Evolutionary conservation across 1,284 basidiomycete genomes (phyloP).

Genomic region (Ganoderma meredithae): DNA sequence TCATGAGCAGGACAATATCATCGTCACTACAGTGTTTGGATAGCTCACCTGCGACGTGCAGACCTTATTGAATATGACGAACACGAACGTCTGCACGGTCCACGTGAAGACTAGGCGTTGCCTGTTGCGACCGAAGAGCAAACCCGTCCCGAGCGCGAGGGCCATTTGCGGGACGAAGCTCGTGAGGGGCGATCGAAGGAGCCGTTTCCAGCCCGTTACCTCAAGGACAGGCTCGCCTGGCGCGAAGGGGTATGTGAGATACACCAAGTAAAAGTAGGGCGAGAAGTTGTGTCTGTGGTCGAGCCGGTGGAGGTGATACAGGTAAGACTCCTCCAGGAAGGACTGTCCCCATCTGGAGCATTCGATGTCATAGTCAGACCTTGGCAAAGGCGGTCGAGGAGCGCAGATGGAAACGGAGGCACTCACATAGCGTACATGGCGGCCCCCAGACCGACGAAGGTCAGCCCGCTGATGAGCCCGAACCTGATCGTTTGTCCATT

Average conservation of each 20-base stretch:
- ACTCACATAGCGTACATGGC: slow-evolving; percentile 83
- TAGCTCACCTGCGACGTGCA: slow-evolving; percentile 90
- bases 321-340: slow-evolving; percentile 91
- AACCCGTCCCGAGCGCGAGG: slow-evolving; percentile 70
- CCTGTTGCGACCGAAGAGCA: slow-evolving; percentile 62
- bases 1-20: neutral
- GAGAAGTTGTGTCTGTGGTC: slow-evolving; percentile 99
- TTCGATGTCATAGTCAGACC: neutral
- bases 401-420: slow-evolving; percentile 11
- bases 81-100: slow-evolving; percentile 91
- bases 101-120: slow-evolving; percentile 80
- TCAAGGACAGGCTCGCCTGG: slow-evolving; percentile 36
- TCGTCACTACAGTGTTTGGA: neutral
- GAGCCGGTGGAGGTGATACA: slow-evolving; percentile 90
- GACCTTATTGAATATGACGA: slow-evolving; percentile 98
- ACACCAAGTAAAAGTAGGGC: slow-evolving; percentile 95
- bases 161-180: slow-evolving; percentile 81
- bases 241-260: slow-evolving; percentile 72
- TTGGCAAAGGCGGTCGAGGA: neutral
- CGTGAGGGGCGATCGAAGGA: slow-evolving; percentile 68
- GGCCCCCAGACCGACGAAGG: slow-evolving; percentile 72
- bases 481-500: slow-evolving; percentile 74
- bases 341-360: slow-evolving; percentile 87
- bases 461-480: slow-evolving; percentile 67
- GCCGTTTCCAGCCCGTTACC: slow-evolving; percentile 47